A percentile compares a stretch with the other conserved stretches of the same genome.
These are phyloP conservation scores for Coniochaeta sp. DNA, from an alignment of 2,329 filamentous ascomycete species.

Conservation along the genomic window DNA sequence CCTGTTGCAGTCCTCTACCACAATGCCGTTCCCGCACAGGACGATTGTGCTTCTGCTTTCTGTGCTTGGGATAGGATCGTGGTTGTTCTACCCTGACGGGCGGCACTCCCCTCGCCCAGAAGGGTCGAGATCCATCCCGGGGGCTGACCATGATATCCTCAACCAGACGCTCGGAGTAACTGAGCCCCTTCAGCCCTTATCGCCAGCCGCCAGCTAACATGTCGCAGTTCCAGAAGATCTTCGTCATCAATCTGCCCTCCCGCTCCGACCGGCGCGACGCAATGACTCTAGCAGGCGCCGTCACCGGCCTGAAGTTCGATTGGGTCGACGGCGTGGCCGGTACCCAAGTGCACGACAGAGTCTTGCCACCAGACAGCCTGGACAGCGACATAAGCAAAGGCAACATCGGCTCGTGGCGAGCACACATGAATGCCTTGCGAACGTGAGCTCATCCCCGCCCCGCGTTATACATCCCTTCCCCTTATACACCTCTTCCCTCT, in stretches of 20 bases:
- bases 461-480: background rate
- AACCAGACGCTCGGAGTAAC: background rate
- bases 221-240: constrained; percentile 42
- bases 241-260: constrained; percentile 43
- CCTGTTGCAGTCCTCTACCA: constrained; percentile 9
- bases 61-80: background rate
- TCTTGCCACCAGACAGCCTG: constrained; percentile 23
- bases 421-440: constrained; percentile 31
- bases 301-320: constrained; percentile 35
- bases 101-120: background rate
- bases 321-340: constrained; percentile 39
- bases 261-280: constrained; percentile 44
- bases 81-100: background rate
- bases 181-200: too few relatives aligned
- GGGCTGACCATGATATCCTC: background rate
- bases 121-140: background rate
- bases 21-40: background rate
- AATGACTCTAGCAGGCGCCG: constrained; percentile 37
- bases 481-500: background rate
- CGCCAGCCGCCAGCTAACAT: background rate
- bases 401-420: constrained; percentile 31
- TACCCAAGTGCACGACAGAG: constrained; percentile 27
- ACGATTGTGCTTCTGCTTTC: background rate
- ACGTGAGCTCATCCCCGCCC: constrained; percentile 12
- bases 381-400: constrained; percentile 22